Evolutionary conservation across 2,329 filamentous ascomycete genomes (phyloP).

Genomic region (Aspergillaceae sp.): DNA sequence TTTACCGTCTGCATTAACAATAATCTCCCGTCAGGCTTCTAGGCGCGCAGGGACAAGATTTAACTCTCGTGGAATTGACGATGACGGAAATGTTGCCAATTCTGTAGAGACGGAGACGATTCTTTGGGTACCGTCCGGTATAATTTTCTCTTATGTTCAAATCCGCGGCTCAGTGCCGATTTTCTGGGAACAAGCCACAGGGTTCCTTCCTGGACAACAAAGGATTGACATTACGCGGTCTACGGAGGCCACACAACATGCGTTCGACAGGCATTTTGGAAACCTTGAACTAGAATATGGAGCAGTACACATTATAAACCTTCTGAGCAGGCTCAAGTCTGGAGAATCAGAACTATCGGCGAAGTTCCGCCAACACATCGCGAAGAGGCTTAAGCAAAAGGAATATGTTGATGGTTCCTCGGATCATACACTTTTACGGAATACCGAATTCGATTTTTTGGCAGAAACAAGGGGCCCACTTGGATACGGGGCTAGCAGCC

Average conservation of each 20-base stretch:
- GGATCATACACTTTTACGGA: conserved; percentile 66
- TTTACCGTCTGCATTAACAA: conserved; percentile 71
- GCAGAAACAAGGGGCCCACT: conserved; percentile 79
- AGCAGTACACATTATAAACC: conserved; percentile 82
- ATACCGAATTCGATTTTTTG: conserved; percentile 93
- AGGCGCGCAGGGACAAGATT: conserved; percentile 87
- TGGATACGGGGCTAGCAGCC: conserved; percentile 83
- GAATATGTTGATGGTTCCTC: conserved; percentile 43
- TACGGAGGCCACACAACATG: conserved; percentile 80
- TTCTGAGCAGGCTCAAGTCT: conserved; percentile 82
- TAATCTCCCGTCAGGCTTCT: conserved; percentile 88
- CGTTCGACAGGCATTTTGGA: conserved; percentile 92
- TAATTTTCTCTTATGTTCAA: conserved; percentile 89
- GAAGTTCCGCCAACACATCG: conserved; percentile 70
- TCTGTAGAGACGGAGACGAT: conserved; percentile 97
- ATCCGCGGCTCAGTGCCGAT: conserved; percentile 86
- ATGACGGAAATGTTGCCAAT: conserved; percentile 94
- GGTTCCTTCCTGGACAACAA: conserved; percentile 81
- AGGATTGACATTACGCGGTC: conserved; percentile 89
- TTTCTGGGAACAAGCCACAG: conserved; percentile 92
- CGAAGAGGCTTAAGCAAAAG: conserved; percentile 58
- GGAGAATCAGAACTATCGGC: conserved; percentile 77
- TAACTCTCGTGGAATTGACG: conserved; percentile 94
- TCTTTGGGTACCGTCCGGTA: conserved; percentile 68
- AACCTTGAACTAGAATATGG: conserved; percentile 80